Base-by-base conservation (phyloP, 306 rosid species). In the Leucaena leucocephala region DNA sequence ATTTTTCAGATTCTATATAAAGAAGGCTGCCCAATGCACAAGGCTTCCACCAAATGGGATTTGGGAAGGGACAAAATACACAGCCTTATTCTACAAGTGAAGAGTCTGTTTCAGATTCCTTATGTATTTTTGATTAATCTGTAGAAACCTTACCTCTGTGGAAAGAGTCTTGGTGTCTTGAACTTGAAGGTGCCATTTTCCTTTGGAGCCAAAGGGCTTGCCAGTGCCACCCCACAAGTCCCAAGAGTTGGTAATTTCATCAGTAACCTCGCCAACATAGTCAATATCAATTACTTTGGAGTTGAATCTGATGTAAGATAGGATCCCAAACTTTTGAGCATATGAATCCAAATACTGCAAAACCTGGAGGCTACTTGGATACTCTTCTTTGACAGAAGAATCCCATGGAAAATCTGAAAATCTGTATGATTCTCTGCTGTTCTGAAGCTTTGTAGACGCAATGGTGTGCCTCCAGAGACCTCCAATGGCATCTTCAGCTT, bases 331-430 rank as follows among this genome's bases (percentile, higher is more conserved):
- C 38, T 84, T 83, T 33, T 80, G 3, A 73, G 94, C 89, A 59
- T 87, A 90, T 17, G 86, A 82, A 33, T 76, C 54, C 19, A 90
- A 71, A 71, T 90, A 87, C 15, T 79, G 65, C 55, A 84, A 5
- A 17, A 90, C 82, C 68, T 86, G 79, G 3, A 59, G 42, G 69
- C 36, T 81, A 59, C n/a, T 76, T 4, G 94, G 94, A 79, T 35
- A 13, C 19, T 50, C 48, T 1, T 83, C 78, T 34, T 76, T 35
- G 0, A 87, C 85, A 1, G 81, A 78, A 82, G 90, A 82, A 67
- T 82, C 86, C 94, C 94, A 90, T 14, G 91, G 86, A 74, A 87
- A 86, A 81, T 90, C 91, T 1, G 76, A 49, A 67, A 90, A 87
- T 7, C 70, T 76, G 38, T 43, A 86, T 5, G 21, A 1, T 40